A percentile compares a stretch with the other conserved stretches of the same genome.
These are phyloP conservation scores for Colletotrichum phormii DNA, from an alignment of 2,329 filamentous ascomycete genomes.

Conservation along the genomic window DNA sequence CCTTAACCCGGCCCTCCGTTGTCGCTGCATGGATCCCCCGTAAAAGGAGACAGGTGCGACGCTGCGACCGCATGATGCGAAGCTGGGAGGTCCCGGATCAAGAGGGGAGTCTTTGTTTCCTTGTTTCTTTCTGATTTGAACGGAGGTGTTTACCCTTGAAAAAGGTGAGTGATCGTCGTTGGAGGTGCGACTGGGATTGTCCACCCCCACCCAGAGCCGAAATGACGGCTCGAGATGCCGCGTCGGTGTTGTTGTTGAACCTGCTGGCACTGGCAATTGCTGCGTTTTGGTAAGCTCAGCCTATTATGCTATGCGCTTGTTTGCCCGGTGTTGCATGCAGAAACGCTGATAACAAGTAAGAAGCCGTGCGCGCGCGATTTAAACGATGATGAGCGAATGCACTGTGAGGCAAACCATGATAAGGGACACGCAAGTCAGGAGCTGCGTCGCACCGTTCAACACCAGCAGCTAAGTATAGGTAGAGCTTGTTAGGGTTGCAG, in stretches of 20 bases:
- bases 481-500: background rate
- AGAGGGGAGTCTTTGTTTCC: constrained; percentile 20
- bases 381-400: background rate
- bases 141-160: constrained; percentile 16
- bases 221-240: constrained; percentile 26
- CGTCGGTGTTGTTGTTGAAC: background rate
- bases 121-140: constrained; percentile 29
- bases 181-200: background rate
- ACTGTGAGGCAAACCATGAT: background rate
- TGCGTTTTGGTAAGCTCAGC: background rate
- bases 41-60: constrained; percentile 27
- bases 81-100: constrained; percentile 20
- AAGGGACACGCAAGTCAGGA: constrained; percentile 16
- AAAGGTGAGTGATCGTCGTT: constrained; percentile 13
- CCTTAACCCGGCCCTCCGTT: constrained; percentile 29
- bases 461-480: background rate
- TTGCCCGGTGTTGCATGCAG: background rate
- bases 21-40: constrained; percentile 27
- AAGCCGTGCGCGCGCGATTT: background rate
- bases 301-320: background rate
- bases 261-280: background rate
- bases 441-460: background rate
- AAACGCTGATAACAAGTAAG: background rate
- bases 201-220: constrained; percentile 16
- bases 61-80: constrained; percentile 19